Conservation (phyloP, 345 rosid genomes). For the Citrus medica region DNA sequence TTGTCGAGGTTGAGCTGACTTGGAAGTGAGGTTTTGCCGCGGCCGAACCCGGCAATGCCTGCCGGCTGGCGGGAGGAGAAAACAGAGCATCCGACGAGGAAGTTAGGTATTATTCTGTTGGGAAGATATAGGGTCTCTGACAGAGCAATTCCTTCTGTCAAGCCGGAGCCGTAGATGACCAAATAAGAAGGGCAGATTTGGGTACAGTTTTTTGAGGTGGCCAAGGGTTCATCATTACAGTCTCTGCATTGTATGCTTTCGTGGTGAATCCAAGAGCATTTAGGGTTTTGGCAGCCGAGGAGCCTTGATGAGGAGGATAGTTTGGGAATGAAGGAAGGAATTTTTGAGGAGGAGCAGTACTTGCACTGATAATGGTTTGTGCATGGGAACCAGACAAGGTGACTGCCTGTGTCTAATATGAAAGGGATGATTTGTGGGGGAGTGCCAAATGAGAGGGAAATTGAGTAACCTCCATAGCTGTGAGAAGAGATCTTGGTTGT, state of each 20-base stretch:
- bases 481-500: slow-evolving; percentile 11
- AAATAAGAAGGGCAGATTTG: slow-evolving; percentile 38
- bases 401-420: slow-evolving; percentile 31
- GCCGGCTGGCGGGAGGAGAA: slow-evolving; percentile 32
- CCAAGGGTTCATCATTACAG: background rate
- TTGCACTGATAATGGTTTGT: slow-evolving; percentile 36
- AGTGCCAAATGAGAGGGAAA: slow-evolving; percentile 29
- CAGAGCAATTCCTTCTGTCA: slow-evolving; percentile 31
- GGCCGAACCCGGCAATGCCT: slow-evolving; percentile 43
- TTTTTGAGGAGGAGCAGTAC: slow-evolving; percentile 22
- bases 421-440: slow-evolving; percentile 29
- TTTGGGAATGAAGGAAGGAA: slow-evolving; percentile 30
- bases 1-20: slow-evolving; percentile 31
- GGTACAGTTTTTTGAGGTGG: slow-evolving; percentile 14
- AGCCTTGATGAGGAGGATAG: slow-evolving; percentile 29
- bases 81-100: slow-evolving; percentile 44
- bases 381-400: slow-evolving; percentile 43
- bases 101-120: slow-evolving; percentile 8
- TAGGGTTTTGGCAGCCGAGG: slow-evolving; percentile 39
- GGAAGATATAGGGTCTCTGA: slow-evolving; percentile 33
- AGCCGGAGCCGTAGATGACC: slow-evolving; percentile 34
- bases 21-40: slow-evolving; percentile 33
- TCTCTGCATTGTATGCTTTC: slow-evolving; percentile 3
- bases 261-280: slow-evolving; percentile 42
- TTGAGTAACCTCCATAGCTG: slow-evolving; percentile 27